These are phyloP conservation scores for Lagerstroemia speciosa DNA, from an alignment of 345 rosid genomes.

Conservation along the genomic window DNA sequence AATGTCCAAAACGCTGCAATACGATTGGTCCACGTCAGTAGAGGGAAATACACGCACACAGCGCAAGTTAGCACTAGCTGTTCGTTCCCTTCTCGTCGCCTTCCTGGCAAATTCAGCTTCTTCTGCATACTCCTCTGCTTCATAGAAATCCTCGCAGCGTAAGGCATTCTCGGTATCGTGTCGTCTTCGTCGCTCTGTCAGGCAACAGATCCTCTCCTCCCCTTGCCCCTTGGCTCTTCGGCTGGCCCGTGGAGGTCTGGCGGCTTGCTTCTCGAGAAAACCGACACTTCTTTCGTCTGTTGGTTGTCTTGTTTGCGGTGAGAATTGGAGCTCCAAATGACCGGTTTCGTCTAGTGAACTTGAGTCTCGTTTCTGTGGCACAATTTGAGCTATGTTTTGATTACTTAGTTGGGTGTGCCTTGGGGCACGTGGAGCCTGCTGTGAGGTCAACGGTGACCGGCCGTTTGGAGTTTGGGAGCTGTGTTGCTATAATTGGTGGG, in stretches of 20 bases:
- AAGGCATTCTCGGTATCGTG: neutral
- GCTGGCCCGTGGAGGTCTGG: neutral
- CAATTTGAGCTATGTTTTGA: neutral
- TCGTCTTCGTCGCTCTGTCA: neutral
- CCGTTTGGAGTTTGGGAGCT: neutral
- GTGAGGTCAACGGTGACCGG: neutral
- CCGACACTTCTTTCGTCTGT: neutral
- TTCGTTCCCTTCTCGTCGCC: neutral
- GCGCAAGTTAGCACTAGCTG: conserved; percentile 13
- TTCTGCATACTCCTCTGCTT: neutral
- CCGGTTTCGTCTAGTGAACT: neutral
- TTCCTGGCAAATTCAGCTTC: neutral
- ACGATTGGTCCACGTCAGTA: conserved; percentile 25
- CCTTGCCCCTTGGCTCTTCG: neutral
- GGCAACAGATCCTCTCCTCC: neutral
- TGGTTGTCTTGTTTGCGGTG: neutral
- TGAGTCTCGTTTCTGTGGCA: neutral
- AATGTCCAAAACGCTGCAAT: conserved; percentile 13
- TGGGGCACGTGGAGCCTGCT: neutral
- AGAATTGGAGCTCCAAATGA: neutral
- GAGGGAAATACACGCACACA: neutral
- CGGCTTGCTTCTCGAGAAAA: neutral
- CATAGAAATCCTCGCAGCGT: neutral
- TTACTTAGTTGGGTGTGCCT: neutral
- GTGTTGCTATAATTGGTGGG: neutral